Evolutionary conservation across 2,329 filamentous ascomycete genomes (phyloP), one percentile per base, ranked within the genome.

Genomic region (Diaporthe ampelina): DNA sequence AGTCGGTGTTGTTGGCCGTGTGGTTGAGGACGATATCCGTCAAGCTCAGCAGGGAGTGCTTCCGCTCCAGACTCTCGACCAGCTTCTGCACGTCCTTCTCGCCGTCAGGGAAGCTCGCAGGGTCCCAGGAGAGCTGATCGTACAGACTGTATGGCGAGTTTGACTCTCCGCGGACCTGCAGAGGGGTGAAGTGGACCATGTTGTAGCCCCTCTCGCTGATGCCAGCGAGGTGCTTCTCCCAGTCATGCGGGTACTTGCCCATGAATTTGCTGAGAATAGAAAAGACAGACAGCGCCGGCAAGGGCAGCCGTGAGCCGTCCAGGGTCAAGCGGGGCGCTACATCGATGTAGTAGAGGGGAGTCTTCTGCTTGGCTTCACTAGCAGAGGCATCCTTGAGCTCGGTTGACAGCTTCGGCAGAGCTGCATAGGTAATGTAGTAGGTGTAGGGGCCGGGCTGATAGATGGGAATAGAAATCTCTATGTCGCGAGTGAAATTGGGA

Each of bases 11-110:
- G 86, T 98, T 91, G 9, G 97, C 96, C 5, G 97, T 99, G 85
- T 99, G 97, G 81, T 99, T 99, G 87, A 97, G 95, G 58, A 99
- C 97, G 76, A 99, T 96, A 82, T 99, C 97, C 0, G 96, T 98
- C 85, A 99, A 85, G 76, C 94, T 95, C 73, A 99, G 88, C 71
- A 99, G 86, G 3, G 94, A 94, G 82, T 97, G 92, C 70, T 97
- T 92, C 69, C 92, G 88, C 83, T 98, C 94, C 88, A 99, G 93
- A 81, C 91, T 95, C 57, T 90, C 84, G 24, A 97, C 91, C 87
- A 99, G 88, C 61, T 91, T 88, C 74, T 92, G 87, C 72, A 98
- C 88, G 81, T 98, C 95, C 74, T 91, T 85, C 83, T 98, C 95
- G 67, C 97, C 97, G 65, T 91, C 91, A 1, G 95, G 95, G 80